Evolutionary conservation across 306 rosid genomes (phyloP).

Genomic region (Cucumis melo): DNA sequence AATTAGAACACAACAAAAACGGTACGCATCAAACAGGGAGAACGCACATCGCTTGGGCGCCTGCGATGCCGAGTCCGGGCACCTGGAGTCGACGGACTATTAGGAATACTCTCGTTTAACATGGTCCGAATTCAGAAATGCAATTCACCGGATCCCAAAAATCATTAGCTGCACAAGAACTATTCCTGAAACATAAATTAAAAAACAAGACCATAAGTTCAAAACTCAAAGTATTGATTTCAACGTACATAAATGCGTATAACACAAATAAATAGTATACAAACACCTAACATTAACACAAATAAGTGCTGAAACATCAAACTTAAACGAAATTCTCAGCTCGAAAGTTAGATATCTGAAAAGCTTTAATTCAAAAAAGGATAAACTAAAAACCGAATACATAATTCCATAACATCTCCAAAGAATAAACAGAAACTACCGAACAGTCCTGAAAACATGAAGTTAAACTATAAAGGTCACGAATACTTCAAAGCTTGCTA

Average conservation of each 20-base stretch:
- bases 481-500: neutral
- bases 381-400: neutral
- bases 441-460: neutral
- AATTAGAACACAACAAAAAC: neutral
- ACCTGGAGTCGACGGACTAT: slow-evolving; percentile 7
- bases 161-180: neutral
- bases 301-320: neutral
- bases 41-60: slow-evolving; percentile 9
- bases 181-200: neutral
- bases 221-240: neutral
- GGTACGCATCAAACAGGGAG: slow-evolving; percentile 9
- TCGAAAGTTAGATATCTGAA: neutral
- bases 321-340: neutral
- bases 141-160: neutral
- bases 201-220: neutral
- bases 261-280: neutral
- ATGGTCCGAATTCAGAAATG: neutral
- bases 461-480: neutral
- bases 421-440: neutral
- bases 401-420: neutral
- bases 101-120: slow-evolving; percentile 4
- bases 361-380: neutral
- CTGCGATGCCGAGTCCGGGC: slow-evolving; percentile 13
- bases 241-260: neutral
- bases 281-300: neutral